A percentile compares a stretch with the other conserved stretches of the same genome.
Evolutionary conservation across 139 green algal genomes (phyloP).

Genomic region (Pleodorina starrii): DNA sequence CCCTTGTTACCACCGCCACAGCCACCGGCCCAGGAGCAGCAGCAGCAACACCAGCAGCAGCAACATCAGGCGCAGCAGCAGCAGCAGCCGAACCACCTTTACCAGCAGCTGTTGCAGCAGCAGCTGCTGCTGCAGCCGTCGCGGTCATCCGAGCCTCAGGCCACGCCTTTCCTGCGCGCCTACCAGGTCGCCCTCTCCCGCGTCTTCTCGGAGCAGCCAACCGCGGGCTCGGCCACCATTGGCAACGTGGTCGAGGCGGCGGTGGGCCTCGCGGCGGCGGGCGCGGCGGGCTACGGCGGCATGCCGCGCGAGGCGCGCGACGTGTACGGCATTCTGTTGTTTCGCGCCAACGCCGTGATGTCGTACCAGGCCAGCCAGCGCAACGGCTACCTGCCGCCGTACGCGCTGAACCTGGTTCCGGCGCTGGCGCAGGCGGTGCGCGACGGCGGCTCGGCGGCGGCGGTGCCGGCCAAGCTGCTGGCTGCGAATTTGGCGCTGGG

Average conservation of each 20-base stretch:
- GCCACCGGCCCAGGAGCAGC: neutral
- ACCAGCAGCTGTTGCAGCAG: no score
- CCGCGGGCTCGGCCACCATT: neutral
- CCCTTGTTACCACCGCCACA: no score
- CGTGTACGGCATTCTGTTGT: conserved; percentile 21
- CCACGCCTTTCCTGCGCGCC: neutral
- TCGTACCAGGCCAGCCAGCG: conserved; percentile 16
- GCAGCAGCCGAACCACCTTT: no score
- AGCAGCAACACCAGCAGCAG: neutral
- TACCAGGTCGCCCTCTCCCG: neutral
- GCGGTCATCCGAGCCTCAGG: no score
- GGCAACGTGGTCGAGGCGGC: conserved; percentile 15
- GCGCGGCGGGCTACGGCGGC: neutral
- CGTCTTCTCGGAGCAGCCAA: neutral
- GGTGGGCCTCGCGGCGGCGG: neutral
- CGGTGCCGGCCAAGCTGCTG: conserved; percentile 17
- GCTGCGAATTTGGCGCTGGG: neutral
- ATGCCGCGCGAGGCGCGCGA: neutral
- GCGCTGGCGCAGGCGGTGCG: neutral
- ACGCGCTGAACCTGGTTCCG: neutral
- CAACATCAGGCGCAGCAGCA: no score
- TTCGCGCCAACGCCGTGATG: neutral
- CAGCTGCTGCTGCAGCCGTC: no score
- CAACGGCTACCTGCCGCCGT: conserved; percentile 41
- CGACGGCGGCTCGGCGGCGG: neutral